Base-by-base conservation (phyloP, 2,329 filamentous ascomycete species). In the Chaetomiaceae sp. region DNA sequence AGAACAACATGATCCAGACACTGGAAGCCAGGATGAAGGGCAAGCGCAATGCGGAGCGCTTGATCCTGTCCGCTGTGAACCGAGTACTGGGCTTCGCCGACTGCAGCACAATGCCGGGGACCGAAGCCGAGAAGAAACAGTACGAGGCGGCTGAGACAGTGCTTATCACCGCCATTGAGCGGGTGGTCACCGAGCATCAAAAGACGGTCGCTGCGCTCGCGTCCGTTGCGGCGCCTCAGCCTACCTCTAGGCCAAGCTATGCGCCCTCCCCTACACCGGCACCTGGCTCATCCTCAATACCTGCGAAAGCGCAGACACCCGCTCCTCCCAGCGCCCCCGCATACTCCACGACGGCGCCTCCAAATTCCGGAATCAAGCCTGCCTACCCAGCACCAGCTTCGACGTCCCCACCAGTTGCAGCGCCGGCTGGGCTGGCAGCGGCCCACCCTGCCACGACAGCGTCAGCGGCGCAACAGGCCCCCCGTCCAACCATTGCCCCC, bases 21-120 rank as follows among this genome's bases (percentile, higher is more conserved):
- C 63, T 76, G 36, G 65, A 65, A 34, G 59, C 54, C 0, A 68
- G 65, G 34, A 58, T 67, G 41, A 24, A 24, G 22, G 70, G 70
- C 18, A 63, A 65, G 44, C 61, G 62, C 20, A 66, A 66, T 48
- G 68, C 72, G 11, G 71, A 76, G 53, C 66, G 67, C 10, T 62
- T 76, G 27, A 63, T 74, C 0, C 58, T 76, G 26, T 75, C 72
- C 2, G 72, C 73, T 11, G 72, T 76, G 38, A 69, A 76, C 50
- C 71, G 72, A 18, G 71, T 72, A 2, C 61, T 76, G 6, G 73
- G 72, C 3, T 65, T 76, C 15, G 67, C 70, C 3, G 65, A 70
- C 27, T 64, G 64, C 4, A 74, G 69, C 50, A 58, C 60, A 29
- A 59, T 64, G 51, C 58, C 55, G 10, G 54, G 49, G 11, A 47